These are phyloP conservation scores for Sporormia fimetaria DNA, from an alignment of 495 filamentous ascomycete genomes.

Conservation along the genomic window DNA sequence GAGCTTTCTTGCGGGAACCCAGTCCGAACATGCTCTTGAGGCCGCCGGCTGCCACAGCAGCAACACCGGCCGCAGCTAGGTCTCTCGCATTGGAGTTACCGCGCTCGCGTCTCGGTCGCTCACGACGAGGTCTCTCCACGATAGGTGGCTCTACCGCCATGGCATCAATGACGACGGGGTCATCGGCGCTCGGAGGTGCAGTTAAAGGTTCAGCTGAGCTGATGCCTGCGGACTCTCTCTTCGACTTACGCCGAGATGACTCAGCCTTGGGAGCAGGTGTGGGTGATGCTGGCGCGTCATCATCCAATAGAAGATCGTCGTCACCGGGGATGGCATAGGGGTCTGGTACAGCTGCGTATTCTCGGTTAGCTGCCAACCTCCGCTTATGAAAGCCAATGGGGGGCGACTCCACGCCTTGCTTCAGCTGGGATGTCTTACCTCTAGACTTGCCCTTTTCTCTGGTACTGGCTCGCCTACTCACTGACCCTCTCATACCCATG, in stretches of 20 bases:
- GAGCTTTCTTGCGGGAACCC: slow-evolving; percentile 19
- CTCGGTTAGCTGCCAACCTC: slow-evolving; percentile 19
- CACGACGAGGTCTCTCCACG: slow-evolving; percentile 11
- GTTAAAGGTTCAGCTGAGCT: slow-evolving; percentile 20
- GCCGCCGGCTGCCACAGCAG: slow-evolving; percentile 9
- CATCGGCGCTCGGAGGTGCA: slow-evolving; percentile 25
- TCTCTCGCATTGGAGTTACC: slow-evolving; percentile 18
- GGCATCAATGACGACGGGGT: slow-evolving; percentile 21
- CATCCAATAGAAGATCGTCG: slow-evolving; percentile 39
- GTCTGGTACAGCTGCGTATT: slow-evolving; percentile 39
- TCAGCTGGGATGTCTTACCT: slow-evolving; percentile 19
- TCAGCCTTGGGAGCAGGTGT: slow-evolving; percentile 16
- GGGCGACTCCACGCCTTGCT: neutral
- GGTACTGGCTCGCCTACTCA: slow-evolving; percentile 20
- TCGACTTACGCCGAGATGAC: slow-evolving; percentile 20
- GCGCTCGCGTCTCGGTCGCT: slow-evolving; percentile 16
- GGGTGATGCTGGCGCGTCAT: slow-evolving; percentile 21
- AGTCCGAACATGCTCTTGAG: slow-evolving; percentile 28
- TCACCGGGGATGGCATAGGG: slow-evolving; percentile 50
- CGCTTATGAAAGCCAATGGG: neutral
- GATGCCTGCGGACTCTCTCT: slow-evolving; percentile 12
- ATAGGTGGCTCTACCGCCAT: slow-evolving; percentile 14
- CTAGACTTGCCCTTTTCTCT: slow-evolving; percentile 30
- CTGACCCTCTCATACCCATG: slow-evolving; percentile 40
- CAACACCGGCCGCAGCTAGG: slow-evolving; percentile 3